A percentile compares a stretch with the other conserved stretches of the same genome.
These are phyloP conservation scores for Pseudonitzschia pungens DNA, from an alignment of 108 stramenopile genomes.

Conservation along the genomic window DNA sequence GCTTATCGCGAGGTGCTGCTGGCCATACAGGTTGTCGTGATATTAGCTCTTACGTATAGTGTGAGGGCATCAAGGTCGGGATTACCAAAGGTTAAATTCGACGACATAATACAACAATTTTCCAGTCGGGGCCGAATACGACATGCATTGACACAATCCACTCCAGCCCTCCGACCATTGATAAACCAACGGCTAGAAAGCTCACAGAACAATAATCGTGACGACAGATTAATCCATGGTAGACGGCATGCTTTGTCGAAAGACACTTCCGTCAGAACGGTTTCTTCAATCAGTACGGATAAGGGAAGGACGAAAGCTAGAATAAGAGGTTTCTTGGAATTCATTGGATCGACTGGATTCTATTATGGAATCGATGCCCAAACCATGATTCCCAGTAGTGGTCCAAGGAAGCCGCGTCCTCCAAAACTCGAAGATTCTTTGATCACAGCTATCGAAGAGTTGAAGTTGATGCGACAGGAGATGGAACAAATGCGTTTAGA, in stretches of 20 bases:
- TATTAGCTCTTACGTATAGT: neutral
- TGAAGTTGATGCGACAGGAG: constrained; percentile 69
- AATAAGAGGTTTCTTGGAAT: neutral
- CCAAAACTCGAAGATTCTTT: constrained; percentile 43
- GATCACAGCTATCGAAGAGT: constrained; percentile 61
- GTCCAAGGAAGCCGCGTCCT: constrained; percentile 17
- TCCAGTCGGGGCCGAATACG: neutral
- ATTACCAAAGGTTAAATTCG: neutral
- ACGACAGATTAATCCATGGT: neutral
- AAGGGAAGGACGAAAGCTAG: neutral
- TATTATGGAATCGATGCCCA: constrained; percentile 34
- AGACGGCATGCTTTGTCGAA: neutral
- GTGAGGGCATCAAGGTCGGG: neutral
- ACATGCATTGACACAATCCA: neutral
- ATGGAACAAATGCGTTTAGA: constrained; percentile 72
- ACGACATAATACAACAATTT: neutral
- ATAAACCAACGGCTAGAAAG: neutral
- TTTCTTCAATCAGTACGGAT: neutral
- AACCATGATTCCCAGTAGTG: constrained; percentile 8
- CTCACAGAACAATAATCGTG: neutral
- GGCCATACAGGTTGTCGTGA: neutral
- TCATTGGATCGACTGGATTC: constrained; percentile 20
- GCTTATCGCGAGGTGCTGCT: neutral
- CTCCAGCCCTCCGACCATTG: neutral
- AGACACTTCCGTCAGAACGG: neutral